Conservation (phyloP, 805 yeast species). For the Yamadazyma ubonensis region DNA sequence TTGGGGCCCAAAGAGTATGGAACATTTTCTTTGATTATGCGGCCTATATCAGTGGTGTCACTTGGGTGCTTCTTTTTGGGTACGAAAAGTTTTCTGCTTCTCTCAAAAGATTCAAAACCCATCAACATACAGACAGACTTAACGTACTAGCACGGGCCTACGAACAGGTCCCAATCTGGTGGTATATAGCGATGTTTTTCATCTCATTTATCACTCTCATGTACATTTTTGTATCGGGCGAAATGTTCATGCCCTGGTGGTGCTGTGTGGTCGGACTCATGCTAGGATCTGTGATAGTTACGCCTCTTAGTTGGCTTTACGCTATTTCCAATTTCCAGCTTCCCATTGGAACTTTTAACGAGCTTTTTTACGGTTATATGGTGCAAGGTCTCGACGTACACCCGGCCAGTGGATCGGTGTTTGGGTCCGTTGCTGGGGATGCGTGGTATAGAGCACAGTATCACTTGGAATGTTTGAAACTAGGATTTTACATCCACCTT, state of each 20-base stretch:
- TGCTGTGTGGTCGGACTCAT: slow-evolving; percentile 43
- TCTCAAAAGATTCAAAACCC: slow-evolving; percentile 13
- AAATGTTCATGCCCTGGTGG: slow-evolving; percentile 44
- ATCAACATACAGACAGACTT: slow-evolving; percentile 39
- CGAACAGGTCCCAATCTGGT: slow-evolving; percentile 41
- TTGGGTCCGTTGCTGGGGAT: slow-evolving; percentile 54
- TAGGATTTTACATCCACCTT: slow-evolving; percentile 53
- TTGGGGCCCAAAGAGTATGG: slow-evolving; percentile 51
- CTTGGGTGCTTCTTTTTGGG: slow-evolving; percentile 45
- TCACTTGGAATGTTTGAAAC: slow-evolving; percentile 28
- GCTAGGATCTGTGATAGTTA: slow-evolving; percentile 46
- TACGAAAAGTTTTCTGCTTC: slow-evolving; percentile 24
- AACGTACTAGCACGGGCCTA: slow-evolving; percentile 40
- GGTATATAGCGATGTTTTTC: slow-evolving; percentile 40
- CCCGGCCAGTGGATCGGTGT: slow-evolving; percentile 50
- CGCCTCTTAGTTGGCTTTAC: slow-evolving; percentile 50
- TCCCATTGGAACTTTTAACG: slow-evolving; percentile 53
- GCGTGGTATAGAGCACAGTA: slow-evolving; percentile 54
- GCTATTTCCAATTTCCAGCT: slow-evolving; percentile 53
- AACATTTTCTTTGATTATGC: slow-evolving; percentile 54
- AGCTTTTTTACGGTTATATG: slow-evolving; percentile 47
- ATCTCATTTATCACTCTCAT: slow-evolving; percentile 37
- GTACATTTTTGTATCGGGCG: slow-evolving; percentile 30
- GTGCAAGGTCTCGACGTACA: slow-evolving; percentile 36
- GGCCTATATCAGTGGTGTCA: slow-evolving; percentile 48